A percentile compares a stretch with the other conserved stretches of the same genome.
These are phyloP conservation scores for Leptographium lundbergii DNA, from an alignment of 2,329 filamentous ascomycete genomes.

Conservation along the genomic window DNA sequence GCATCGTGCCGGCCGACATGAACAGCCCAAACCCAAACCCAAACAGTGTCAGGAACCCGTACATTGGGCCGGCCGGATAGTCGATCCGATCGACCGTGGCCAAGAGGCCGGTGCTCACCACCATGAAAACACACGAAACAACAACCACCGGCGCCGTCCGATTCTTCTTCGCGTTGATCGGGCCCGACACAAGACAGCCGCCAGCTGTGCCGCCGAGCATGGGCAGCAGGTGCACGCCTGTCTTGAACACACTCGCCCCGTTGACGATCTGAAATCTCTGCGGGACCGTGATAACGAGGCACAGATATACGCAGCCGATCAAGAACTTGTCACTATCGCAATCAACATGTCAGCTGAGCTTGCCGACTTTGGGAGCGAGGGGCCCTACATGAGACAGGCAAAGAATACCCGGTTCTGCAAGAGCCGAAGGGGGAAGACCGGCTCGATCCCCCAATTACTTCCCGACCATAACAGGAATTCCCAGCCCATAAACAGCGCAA, in stretches of 20 bases:
- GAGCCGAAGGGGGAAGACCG: conserved; percentile 41
- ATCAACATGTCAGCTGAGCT: not conserved
- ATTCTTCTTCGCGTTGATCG: conserved; percentile 39
- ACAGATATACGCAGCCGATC: conserved; percentile 44
- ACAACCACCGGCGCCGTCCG: conserved; percentile 39
- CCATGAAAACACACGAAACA: conserved; percentile 34
- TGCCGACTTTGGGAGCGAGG: not conserved
- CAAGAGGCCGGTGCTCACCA: conserved; percentile 39
- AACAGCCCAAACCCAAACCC: conserved; percentile 47
- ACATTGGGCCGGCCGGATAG: conserved; percentile 26
- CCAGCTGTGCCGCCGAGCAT: conserved; percentile 43
- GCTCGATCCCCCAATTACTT: conserved; percentile 29
- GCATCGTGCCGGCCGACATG: conserved; percentile 43
- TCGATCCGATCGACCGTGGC: conserved; percentile 25
- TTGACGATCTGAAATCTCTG: conserved; percentile 50
- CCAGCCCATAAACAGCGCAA: conserved; percentile 37
- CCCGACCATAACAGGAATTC: conserved; percentile 31
- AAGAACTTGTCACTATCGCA: conserved; percentile 38
- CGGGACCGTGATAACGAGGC: conserved; percentile 45
- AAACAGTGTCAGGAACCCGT: conserved; percentile 42
- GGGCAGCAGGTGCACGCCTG: conserved; percentile 45
- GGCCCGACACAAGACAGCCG: conserved; percentile 42
- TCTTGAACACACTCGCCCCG: conserved; percentile 35
- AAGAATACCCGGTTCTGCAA: conserved; percentile 36
- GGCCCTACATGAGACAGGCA: conserved; percentile 31